phyloP scores from a whole-genome alignment of 352 stramenopile genomes.

The Phytophthora multivora region DNA sequence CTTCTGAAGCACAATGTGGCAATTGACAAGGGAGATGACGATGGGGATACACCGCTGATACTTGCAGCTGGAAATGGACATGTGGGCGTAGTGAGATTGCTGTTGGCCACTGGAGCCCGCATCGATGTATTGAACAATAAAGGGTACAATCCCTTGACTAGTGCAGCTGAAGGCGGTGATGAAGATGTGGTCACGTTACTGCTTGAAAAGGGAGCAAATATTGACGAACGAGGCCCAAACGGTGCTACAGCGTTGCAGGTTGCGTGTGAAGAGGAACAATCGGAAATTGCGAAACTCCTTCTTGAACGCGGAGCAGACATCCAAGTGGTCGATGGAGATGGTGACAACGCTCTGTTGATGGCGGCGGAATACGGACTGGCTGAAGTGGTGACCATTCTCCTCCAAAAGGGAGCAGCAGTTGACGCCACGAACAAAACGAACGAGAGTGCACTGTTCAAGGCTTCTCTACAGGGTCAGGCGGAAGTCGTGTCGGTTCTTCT shows the following conservation, averaged over 20 bases:
- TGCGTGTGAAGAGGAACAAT: conserved; percentile 5
- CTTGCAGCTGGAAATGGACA: conserved; percentile 3
- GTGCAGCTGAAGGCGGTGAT: conserved; percentile 1
- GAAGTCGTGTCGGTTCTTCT: conserved; percentile 7
- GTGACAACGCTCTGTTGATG: conserved; percentile 1
- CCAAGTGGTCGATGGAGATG: conserved; percentile 5
- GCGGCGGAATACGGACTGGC: conserved; percentile 1
- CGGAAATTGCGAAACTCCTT: conserved; percentile 6
- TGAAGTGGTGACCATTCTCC: conserved; percentile 1
- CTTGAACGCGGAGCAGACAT: conserved; percentile 5
- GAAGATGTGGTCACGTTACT: conserved; percentile 2
- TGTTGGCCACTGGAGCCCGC: conserved; percentile 3
- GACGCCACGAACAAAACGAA: conserved; percentile 2
- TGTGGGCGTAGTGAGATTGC: background rate
- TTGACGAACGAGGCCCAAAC: conserved; percentile 6
- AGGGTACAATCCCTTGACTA: conserved; percentile 2
- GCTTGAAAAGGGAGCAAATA: conserved; percentile 6
- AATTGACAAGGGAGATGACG: background rate
- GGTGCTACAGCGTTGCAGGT: conserved; percentile 1
- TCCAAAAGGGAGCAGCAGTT: conserved; percentile 5
- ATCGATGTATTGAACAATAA: background rate
- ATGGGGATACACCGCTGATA: conserved; percentile 6
- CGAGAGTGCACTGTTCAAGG: conserved; percentile 10
- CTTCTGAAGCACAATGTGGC: background rate
- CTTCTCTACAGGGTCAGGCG: background rate